Evolutionary conservation across 78 protist species (phyloP).

Genomic region (Chrysochromulina tobinii): DNA sequence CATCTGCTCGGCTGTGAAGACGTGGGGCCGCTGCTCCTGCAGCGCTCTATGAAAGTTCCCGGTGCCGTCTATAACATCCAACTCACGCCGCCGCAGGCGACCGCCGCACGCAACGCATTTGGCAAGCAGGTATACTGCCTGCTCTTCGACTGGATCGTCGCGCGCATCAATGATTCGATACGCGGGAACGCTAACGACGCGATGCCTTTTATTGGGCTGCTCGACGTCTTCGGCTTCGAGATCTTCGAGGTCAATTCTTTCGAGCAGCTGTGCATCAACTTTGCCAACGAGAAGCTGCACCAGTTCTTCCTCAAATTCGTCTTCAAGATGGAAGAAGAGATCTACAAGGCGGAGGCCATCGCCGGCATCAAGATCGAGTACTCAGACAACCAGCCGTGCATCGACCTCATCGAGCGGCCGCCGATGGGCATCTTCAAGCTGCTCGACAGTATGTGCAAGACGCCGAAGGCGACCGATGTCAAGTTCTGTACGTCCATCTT

Average conservation of each 20-base stretch:
- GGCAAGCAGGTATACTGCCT: neutral
- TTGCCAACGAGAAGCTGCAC: slow-evolving; percentile 86
- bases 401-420: neutral
- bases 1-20: neutral
- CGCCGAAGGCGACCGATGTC: neutral
- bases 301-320: slow-evolving; percentile 62
- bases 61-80: no score
- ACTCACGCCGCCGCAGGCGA: neutral
- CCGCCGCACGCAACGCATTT: neutral
- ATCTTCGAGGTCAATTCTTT: slow-evolving; percentile 39
- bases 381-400: neutral
- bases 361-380: no score
- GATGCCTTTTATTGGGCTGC: slow-evolving; percentile 63
- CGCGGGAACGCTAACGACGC: no score
- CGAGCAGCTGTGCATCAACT: slow-evolving; percentile 63
- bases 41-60: no score
- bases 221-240: slow-evolving; percentile 97
- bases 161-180: no score
- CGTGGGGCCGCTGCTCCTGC: no score
- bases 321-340: slow-evolving; percentile 47
- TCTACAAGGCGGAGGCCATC: no score
- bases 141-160: neutral
- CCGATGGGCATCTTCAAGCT: slow-evolving; percentile 84
- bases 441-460: slow-evolving; percentile 69
- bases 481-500: no score